phyloP scores from a whole-genome alignment of 768 basidiomycete genomes.

The Leucosporidium yakuticum region DNA sequence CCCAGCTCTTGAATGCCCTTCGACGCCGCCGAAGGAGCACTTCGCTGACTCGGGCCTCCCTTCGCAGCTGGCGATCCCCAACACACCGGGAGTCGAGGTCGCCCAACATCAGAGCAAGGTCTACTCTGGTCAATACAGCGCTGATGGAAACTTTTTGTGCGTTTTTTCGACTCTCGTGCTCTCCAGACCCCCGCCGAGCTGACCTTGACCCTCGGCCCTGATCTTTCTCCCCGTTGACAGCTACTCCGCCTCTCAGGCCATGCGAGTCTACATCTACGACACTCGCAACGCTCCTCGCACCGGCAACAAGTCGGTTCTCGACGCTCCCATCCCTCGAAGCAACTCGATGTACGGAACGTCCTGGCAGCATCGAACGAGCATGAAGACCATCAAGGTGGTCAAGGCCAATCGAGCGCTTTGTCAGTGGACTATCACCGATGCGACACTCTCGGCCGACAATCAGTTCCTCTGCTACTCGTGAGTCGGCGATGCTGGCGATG shows the following conservation, averaged over 20 bases:
- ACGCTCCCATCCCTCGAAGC: constrained; percentile 23
- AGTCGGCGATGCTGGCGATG: too few species aligned
- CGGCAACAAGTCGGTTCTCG: constrained; percentile 22
- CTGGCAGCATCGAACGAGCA: constrained; percentile 49
- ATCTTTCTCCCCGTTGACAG: neutral
- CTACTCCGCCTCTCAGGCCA: constrained; percentile 5
- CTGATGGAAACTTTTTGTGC: constrained; percentile 72
- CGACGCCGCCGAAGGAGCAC: too few species aligned
- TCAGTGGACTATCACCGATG: constrained; percentile 92
- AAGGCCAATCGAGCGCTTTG: constrained; percentile 23
- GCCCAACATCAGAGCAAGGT: constrained; percentile 64
- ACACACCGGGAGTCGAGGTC: constrained; percentile 57
- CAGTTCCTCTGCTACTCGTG: constrained; percentile 76
- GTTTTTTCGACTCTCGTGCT: constrained; percentile 63
- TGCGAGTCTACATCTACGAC: constrained; percentile 72
- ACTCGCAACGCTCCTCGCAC: constrained; percentile 51
- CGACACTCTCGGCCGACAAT: constrained; percentile 41
- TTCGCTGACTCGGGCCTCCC: too few species aligned
- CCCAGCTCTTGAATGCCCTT: neutral
- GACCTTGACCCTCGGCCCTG: too few species aligned
- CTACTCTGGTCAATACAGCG: constrained; percentile 79
- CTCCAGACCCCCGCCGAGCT: too few species aligned
- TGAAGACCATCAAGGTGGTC: constrained; percentile 50
- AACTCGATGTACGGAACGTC: constrained; percentile 33
- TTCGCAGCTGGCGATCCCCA: neutral